phyloP scores from a whole-genome alignment of 2,329 filamentous ascomycete genomes.

The Penicillium capsulatum region DNA sequence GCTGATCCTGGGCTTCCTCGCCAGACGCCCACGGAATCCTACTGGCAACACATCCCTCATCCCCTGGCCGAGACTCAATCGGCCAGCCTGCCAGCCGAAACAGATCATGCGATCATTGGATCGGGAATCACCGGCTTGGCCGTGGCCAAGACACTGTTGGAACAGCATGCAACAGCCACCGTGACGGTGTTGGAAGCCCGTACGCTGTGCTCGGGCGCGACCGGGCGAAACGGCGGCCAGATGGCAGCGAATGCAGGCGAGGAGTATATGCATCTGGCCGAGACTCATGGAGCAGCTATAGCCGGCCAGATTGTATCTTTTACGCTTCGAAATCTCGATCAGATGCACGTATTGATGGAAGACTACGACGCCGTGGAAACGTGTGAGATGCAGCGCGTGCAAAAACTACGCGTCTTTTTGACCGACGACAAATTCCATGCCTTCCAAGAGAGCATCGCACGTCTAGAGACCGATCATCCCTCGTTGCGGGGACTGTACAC shows the following conservation, averaged over 20 bases:
- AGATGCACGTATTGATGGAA: slow-evolving; percentile 36
- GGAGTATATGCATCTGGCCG: slow-evolving; percentile 22
- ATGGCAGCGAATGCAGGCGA: slow-evolving; percentile 27
- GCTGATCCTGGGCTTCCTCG: slow-evolving; percentile 37
- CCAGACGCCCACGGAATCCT: slow-evolving; percentile 34
- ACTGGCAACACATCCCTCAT: slow-evolving; percentile 36
- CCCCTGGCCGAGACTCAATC: slow-evolving; percentile 30
- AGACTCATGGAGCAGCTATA: slow-evolving; percentile 22
- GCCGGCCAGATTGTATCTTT: slow-evolving; percentile 39
- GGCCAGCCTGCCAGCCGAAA: slow-evolving; percentile 20
- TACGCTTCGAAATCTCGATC: slow-evolving; percentile 35
- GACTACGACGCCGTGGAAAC: slow-evolving; percentile 29
- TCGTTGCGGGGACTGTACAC: slow-evolving; percentile 24
- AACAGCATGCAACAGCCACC: slow-evolving; percentile 20
- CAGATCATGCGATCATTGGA: slow-evolving; percentile 34
- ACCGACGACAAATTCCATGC: slow-evolving; percentile 16
- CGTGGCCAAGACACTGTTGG: slow-evolving; percentile 30
- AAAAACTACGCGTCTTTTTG: slow-evolving; percentile 26
- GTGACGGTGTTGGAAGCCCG: slow-evolving; percentile 36
- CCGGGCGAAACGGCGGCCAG: slow-evolving; percentile 38
- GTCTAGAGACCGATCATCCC: slow-evolving; percentile 22
- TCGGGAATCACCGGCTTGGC: slow-evolving; percentile 37
- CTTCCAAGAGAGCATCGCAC: slow-evolving; percentile 19
- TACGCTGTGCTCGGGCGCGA: slow-evolving; percentile 35
- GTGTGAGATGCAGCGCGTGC: slow-evolving; percentile 22